phyloP scores from a whole-genome alignment of 805 yeast species.

The Candida vartiovaarae region DNA sequence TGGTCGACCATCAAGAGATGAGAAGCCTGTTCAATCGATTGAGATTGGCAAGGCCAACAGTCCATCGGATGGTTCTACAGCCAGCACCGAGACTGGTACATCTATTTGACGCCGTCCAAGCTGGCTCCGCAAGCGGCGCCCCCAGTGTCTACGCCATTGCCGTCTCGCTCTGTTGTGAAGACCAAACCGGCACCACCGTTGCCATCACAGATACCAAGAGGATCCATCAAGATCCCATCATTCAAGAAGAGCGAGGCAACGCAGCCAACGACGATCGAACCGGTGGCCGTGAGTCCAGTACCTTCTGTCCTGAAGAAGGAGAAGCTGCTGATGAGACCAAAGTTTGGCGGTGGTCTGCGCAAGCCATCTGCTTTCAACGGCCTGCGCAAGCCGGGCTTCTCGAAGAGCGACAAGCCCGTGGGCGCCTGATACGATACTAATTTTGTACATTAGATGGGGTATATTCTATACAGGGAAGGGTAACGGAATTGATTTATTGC shows the following conservation, averaged over 20 bases:
- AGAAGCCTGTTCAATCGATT: no score
- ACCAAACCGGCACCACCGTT: conserved; percentile 1
- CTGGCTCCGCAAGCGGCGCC: neutral
- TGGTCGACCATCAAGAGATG: no score
- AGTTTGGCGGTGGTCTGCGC: conserved; percentile 18
- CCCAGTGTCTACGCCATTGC: neutral
- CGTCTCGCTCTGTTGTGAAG: conserved; percentile 2
- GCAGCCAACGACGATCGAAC: neutral
- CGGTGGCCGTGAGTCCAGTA: neutral
- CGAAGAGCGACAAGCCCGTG: conserved; percentile 15
- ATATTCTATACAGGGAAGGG: neutral
- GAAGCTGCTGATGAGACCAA: conserved; percentile 16
- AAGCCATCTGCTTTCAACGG: conserved; percentile 21
- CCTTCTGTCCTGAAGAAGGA: conserved; percentile 6
- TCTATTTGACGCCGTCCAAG: neutral
- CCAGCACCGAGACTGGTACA: neutral
- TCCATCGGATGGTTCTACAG: no score
- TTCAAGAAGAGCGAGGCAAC: neutral
- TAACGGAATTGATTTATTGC: neutral
- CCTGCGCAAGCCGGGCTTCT: conserved; percentile 23
- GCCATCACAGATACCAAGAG: neutral
- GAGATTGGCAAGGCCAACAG: no score
- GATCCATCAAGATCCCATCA: conserved; percentile 1
- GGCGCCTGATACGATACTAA: conserved; percentile 8
- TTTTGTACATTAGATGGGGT: conserved; percentile 8